Percentiles rank a stretch among this genome's conserved stretches.
Conservation (phyloP, 2,329 filamentous ascomycete genomes). For the Botrytis galanthina region DNA sequence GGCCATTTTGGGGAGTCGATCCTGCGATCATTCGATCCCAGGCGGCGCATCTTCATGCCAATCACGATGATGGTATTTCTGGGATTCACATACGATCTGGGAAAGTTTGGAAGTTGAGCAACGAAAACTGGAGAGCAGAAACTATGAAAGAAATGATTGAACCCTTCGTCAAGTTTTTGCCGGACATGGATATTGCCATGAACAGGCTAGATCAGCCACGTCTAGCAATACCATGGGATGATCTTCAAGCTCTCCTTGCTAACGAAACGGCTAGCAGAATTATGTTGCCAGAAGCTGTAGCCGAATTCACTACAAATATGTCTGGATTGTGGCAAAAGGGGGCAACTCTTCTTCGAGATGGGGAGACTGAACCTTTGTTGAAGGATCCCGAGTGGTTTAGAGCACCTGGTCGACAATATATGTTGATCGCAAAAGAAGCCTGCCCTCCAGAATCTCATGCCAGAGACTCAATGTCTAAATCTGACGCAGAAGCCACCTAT, state of each 20-base stretch:
- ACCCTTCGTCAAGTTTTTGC: constrained; percentile 51
- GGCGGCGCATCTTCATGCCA: constrained; percentile 42
- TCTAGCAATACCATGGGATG: constrained; percentile 58
- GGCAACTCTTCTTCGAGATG: constrained; percentile 27
- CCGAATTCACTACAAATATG: constrained; percentile 46
- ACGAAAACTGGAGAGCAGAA: constrained; percentile 43
- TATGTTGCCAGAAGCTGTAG: constrained; percentile 45
- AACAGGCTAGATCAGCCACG: constrained; percentile 64
- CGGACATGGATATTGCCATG: constrained; percentile 66
- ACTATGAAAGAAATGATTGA: constrained; percentile 41
- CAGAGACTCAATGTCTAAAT: constrained; percentile 40
- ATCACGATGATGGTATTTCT: constrained; percentile 28
- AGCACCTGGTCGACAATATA: constrained; percentile 51
- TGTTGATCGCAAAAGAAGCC: constrained; percentile 55
- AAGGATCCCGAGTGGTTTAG: constrained; percentile 32
- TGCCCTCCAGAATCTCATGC: constrained; percentile 56
- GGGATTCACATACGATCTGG: constrained; percentile 37
- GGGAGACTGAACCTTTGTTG: constrained; percentile 24
- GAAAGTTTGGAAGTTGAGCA: constrained; percentile 39
- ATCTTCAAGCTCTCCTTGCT: constrained; percentile 51
- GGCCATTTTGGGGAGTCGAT: constrained; percentile 55
- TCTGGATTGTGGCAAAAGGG: constrained; percentile 33
- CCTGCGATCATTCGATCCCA: constrained; percentile 42
- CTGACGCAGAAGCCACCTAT: constrained; percentile 40
- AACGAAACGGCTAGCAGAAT: constrained; percentile 47